Evolutionary conservation across 2,329 filamentous ascomycete genomes (phyloP).

Genomic region (Fusarium sp.): DNA sequence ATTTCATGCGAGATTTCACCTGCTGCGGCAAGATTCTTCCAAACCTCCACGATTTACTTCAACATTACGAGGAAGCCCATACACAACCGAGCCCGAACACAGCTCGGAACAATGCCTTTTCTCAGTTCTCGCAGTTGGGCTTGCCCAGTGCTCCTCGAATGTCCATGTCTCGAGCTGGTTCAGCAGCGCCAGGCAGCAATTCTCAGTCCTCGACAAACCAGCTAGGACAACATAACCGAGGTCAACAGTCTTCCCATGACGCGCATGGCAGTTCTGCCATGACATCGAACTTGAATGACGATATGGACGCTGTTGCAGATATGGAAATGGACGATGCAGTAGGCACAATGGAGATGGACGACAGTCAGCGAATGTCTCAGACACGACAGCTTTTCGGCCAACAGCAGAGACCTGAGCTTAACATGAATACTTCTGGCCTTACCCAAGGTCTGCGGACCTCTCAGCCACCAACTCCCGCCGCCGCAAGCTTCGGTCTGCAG

Average conservation of each 20-base stretch:
- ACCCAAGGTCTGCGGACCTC: conserved; percentile 86
- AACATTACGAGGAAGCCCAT: conserved; percentile 97
- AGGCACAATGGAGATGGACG: conserved; percentile 74
- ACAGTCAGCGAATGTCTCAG: conserved; percentile 77
- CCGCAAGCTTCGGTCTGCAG: conserved; percentile 83
- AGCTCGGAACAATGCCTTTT: conserved; percentile 58
- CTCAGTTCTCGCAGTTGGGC: conserved; percentile 57
- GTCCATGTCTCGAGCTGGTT: conserved; percentile 53
- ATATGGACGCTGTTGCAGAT: conserved; percentile 89
- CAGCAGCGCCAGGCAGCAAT: conserved; percentile 50
- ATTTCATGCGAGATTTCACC: conserved; percentile 97
- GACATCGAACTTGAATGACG: conserved; percentile 62
- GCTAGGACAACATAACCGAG: conserved; percentile 55
- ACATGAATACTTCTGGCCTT: conserved; percentile 83
- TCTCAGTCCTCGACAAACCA: conserved; percentile 49
- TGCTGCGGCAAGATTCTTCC: conserved; percentile 93
- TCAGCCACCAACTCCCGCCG: conserved; percentile 86
- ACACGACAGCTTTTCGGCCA: conserved; percentile 78
- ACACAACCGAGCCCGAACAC: conserved; percentile 73
- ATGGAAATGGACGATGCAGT: conserved; percentile 97
- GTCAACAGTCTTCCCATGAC: conserved; percentile 50
- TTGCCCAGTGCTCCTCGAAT: conserved; percentile 53
- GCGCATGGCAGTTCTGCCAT: conserved; percentile 62
- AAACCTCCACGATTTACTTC: conserved; percentile 92
- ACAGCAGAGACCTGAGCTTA: conserved; percentile 77